Conservation (phyloP, 495 filamentous ascomycete species). For the Aspergillus mulundensis region DNA sequence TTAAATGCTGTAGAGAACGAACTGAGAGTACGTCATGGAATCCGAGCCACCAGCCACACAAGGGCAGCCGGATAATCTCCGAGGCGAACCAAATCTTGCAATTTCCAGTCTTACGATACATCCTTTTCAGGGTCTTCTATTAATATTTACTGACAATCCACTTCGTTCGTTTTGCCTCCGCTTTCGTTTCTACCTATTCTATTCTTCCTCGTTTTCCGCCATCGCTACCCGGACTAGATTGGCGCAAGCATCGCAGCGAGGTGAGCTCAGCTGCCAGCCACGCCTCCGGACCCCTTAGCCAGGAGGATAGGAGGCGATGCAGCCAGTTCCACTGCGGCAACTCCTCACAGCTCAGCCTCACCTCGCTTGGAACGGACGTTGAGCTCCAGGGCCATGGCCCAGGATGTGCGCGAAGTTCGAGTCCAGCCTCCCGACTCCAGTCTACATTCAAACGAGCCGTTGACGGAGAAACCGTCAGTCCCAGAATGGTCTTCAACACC, state of each 20-base stretch:
- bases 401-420: slow-evolving; percentile 25
- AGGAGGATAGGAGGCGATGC: slow-evolving; percentile 23
- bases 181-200: not conserved
- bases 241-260: not conserved
- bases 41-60: not conserved
- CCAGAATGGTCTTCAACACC: slow-evolving; percentile 16
- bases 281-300: slow-evolving; percentile 6
- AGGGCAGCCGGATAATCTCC: not conserved
- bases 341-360: slow-evolving; percentile 23
- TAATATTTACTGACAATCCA: not conserved
- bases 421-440: slow-evolving; percentile 14
- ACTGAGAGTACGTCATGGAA: not conserved
- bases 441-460: slow-evolving; percentile 8
- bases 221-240: not conserved
- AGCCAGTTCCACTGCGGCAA: slow-evolving; percentile 20
- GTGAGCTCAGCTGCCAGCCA: slow-evolving; percentile 6
- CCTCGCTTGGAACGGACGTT: slow-evolving; percentile 19
- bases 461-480: slow-evolving; percentile 21
- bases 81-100: not conserved
- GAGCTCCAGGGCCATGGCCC: slow-evolving; percentile 32
- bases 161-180: not conserved
- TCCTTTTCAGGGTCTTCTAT: not conserved
- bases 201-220: not conserved
- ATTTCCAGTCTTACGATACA: not conserved
- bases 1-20: not conserved